A percentile compares a stretch with the other conserved stretches of the same genome.
Evolutionary conservation across 164 flowering plant species (phyloP).

Genomic region (Santalum album): DNA sequence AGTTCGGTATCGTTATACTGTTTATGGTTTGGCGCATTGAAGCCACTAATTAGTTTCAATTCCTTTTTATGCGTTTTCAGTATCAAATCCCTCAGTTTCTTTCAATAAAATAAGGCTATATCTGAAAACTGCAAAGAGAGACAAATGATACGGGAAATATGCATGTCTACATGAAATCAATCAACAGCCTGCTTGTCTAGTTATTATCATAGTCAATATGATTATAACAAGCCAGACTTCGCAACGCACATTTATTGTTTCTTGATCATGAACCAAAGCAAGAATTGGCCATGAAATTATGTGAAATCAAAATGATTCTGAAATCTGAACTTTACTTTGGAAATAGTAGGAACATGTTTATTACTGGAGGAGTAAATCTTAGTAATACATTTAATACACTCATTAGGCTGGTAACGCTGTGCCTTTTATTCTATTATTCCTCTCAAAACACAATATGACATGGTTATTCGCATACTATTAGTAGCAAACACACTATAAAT

Average conservation of each 20-base stretch:
- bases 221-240: background rate
- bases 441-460: background rate
- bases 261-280: background rate
- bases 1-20: too few relatives aligned
- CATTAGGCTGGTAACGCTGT: constrained; percentile 3
- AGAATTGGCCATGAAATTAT: background rate
- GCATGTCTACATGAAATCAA: too few relatives aligned
- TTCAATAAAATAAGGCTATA: too few relatives aligned
- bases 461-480: constrained; percentile 6
- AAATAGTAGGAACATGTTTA: background rate
- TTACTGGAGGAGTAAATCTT: background rate
- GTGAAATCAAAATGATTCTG: background rate
- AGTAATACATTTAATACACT: constrained; percentile 1
- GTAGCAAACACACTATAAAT: background rate
- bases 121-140: too few relatives aligned
- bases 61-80: too few relatives aligned
- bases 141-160: too few relatives aligned
- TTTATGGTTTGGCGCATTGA: too few relatives aligned
- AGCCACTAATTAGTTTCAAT: too few relatives aligned
- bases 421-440: constrained; percentile 11
- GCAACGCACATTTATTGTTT: too few relatives aligned
- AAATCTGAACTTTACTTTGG: background rate
- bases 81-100: too few relatives aligned
- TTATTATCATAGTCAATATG: background rate
- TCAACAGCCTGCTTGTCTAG: background rate